phyloP scores from a whole-genome alignment of 805 yeast genomes.

The Schwanniomyces vanrijiae region DNA sequence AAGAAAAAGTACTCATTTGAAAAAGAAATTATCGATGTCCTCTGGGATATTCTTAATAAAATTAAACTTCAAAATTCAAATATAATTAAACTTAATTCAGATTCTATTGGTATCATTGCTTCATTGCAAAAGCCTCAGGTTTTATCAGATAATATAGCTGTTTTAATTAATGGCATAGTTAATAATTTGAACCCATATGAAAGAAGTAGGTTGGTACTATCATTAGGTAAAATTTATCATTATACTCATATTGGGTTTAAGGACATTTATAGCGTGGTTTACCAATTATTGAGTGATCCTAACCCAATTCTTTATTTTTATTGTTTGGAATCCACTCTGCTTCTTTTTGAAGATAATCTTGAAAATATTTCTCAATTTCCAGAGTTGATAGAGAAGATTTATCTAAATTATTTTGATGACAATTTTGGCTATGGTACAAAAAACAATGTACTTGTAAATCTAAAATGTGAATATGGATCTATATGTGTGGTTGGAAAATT shows the following conservation, averaged over 20 bases:
- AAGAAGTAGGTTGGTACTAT: slow-evolving; percentile 43
- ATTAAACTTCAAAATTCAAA: slow-evolving; percentile 39
- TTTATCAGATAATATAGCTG: slow-evolving; percentile 16
- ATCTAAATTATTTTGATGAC: slow-evolving; percentile 35
- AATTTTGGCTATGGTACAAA: slow-evolving; percentile 35
- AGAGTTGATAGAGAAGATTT: slow-evolving; percentile 31
- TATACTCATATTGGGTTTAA: slow-evolving; percentile 27
- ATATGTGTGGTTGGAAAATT: slow-evolving; percentile 22
- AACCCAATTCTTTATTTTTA: slow-evolving; percentile 82
- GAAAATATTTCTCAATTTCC: slow-evolving; percentile 45
- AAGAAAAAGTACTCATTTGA: slow-evolving; percentile 21
- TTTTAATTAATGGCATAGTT: slow-evolving; percentile 59
- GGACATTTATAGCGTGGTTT: slow-evolving; percentile 54
- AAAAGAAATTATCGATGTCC: slow-evolving; percentile 37
- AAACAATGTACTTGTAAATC: slow-evolving; percentile 31
- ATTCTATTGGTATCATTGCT: slow-evolving; percentile 54
- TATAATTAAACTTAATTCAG: slow-evolving; percentile 51
- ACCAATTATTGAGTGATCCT: slow-evolving; percentile 70
- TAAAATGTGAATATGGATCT: slow-evolving; percentile 33
- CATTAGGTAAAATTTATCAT: slow-evolving; percentile 30
- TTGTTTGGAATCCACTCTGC: slow-evolving; percentile 59
- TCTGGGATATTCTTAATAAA: slow-evolving; percentile 51
- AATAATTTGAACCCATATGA: slow-evolving; percentile 62
- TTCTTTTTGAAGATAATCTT: slow-evolving; percentile 56
- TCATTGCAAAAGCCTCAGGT: slow-evolving; percentile 23